These are phyloP conservation scores for Ceratocystis huliohia DNA, from an alignment of 2,329 filamentous ascomycete species.

Conservation along the genomic window DNA sequence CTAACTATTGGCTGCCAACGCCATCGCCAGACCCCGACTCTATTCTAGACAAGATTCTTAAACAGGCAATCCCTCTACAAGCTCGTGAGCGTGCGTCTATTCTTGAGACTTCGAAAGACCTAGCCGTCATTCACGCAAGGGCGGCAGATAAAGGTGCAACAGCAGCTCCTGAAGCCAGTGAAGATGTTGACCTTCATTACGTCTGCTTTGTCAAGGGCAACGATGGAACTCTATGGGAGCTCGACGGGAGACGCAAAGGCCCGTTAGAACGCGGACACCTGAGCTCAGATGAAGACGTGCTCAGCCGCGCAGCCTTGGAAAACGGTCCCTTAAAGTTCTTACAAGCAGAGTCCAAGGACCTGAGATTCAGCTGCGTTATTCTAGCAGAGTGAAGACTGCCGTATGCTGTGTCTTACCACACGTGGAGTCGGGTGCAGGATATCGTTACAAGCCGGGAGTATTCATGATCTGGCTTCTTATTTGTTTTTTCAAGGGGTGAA, in stretches of 20 bases:
- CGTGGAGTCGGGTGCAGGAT: no score
- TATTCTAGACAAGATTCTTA: constrained; percentile 52
- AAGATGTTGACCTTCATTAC: constrained; percentile 84
- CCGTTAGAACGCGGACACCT: constrained; percentile 45
- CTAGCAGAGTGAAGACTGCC: constrained; percentile 30
- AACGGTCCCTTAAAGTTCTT: constrained; percentile 51
- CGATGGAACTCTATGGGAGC: constrained; percentile 51
- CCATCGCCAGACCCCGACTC: constrained; percentile 34
- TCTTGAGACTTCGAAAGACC: constrained; percentile 60
- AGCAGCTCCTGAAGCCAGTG: constrained; percentile 60
- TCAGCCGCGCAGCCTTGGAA: constrained; percentile 62
- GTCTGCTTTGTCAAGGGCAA: constrained; percentile 77
- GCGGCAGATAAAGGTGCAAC: constrained; percentile 72
- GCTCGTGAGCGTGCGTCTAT: constrained; percentile 56
- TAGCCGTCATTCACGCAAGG: constrained; percentile 66
- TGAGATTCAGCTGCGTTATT: constrained; percentile 48
- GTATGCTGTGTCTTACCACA: no score
- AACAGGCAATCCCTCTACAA: constrained; percentile 54
- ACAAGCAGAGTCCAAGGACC: constrained; percentile 41
- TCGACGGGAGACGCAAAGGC: constrained; percentile 47
- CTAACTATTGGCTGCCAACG: background rate
- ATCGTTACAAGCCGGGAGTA: no score
- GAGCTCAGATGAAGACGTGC: constrained; percentile 50
- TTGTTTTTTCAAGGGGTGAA: background rate
- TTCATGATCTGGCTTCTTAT: no score